phyloP scores from a whole-genome alignment of 768 basidiomycete species.

The Russula vinacea region DNA sequence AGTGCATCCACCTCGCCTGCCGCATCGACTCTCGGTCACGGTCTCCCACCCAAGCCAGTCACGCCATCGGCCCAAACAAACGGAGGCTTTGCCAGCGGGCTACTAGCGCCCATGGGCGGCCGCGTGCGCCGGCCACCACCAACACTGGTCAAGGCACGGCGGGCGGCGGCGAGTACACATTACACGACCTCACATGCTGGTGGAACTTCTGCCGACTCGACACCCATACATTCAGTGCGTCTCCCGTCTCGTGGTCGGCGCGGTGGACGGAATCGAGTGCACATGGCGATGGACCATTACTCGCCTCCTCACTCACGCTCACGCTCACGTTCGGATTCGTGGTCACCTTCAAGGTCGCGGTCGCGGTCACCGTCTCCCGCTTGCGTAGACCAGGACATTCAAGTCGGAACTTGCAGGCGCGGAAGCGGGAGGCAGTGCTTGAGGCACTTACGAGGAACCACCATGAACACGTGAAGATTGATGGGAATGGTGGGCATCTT shows the following conservation, averaged over 20 bases:
- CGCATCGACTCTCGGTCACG: constrained; percentile 11
- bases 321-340: constrained; percentile 15
- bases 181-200: neutral
- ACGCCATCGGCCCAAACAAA: constrained; percentile 27
- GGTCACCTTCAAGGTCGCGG: constrained; percentile 30
- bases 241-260: constrained; percentile 17
- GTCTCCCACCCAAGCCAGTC: constrained; percentile 27
- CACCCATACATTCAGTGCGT: constrained; percentile 9
- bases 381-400: constrained; percentile 41
- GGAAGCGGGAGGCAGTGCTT: constrained; percentile 41
- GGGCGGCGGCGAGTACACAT: constrained; percentile 14
- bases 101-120: constrained; percentile 25
- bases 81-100: constrained; percentile 13
- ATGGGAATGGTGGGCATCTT: constrained; percentile 45
- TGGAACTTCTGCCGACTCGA: constrained; percentile 22
- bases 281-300: constrained; percentile 24
- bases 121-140: constrained; percentile 29
- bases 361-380: constrained; percentile 47
- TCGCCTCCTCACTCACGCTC: constrained; percentile 28
- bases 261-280: constrained; percentile 21
- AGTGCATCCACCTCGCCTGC: constrained; percentile 22
- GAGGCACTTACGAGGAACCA: constrained; percentile 59
- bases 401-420: constrained; percentile 34
- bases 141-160: constrained; percentile 27
- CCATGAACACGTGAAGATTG: constrained; percentile 62